Base-by-base conservation (phyloP, 768 basidiomycete genomes). In the Kwoniella dendrophila region DNA sequence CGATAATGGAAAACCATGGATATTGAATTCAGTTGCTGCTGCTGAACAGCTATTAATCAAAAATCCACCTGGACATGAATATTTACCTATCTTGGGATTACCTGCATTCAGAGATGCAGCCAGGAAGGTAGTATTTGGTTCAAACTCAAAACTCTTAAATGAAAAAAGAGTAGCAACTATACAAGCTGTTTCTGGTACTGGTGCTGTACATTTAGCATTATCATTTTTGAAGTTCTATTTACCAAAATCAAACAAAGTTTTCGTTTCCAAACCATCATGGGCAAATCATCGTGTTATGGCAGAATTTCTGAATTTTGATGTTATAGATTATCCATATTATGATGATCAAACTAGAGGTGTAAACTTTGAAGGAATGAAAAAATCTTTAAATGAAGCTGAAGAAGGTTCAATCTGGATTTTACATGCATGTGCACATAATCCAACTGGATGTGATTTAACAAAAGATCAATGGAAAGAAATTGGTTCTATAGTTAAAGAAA, bases 351-450 rank as follows among this genome's bases (percentile, higher is more conserved):
- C 92, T 16, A 89, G 94, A 71, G 90, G 88, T 12, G 84, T 98
- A 40, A 90, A 94, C 75, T 89, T 87, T 70, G 75, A 81, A 26
- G 89, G 89, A 24, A 85, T 93, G 73, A 78, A 88, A 52, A 78
- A 78, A 41, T 70, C 85, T 4, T 75, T 94, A 62, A 73, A 85
- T 72, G 79, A 71, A 34, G 90, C 90, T 0, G 85, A 88, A 4
- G 78, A 82, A 4, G 84, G 86, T 16, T 92, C 90, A 3, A 87
- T 94, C 56, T 88, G 95, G 79, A 81, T 98, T 67, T 79, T 98
- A 38, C 94, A 98, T 74, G 90, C 88, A 8, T 96, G 93, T 77
- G 94, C 93, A 40, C 94, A 98, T 80, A 98, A 98, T 76, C 94
- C 93, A 7, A 98, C 94, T 0, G 94, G 94, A 2, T 90, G 95